phyloP scores from a whole-genome alignment of 768 basidiomycete genomes.

The Boletus rubroflammeus region DNA sequence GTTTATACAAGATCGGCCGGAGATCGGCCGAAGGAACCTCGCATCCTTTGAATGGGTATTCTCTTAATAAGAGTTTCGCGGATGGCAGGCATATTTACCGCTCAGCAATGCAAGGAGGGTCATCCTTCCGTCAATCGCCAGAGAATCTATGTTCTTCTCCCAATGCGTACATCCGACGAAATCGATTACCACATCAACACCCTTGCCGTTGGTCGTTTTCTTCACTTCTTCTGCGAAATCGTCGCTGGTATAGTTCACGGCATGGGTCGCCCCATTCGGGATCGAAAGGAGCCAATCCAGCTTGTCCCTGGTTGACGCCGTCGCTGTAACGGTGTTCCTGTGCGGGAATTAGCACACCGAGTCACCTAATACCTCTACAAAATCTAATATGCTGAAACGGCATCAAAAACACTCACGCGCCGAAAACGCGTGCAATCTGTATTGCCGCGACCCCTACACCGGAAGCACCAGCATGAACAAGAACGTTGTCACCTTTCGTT shows the following conservation, averaged over 20 bases:
- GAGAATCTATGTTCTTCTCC: conserved; percentile 63
- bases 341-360: conserved; percentile 7
- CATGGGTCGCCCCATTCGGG: conserved; percentile 68
- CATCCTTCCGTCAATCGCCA: conserved; percentile 76
- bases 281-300: conserved; percentile 68
- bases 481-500: conserved; percentile 65
- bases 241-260: conserved; percentile 80
- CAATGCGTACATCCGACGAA: conserved; percentile 77
- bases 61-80: conserved; percentile 20
- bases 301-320: conserved; percentile 83
- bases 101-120: conserved; percentile 61
- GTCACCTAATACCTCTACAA: neutral
- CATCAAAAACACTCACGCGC: conserved; percentile 53
- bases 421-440: conserved; percentile 73
- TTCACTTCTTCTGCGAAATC: conserved; percentile 76
- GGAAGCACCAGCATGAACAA: conserved; percentile 89
- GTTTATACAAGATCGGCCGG: conserved; percentile 70
- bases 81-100: conserved; percentile 41
- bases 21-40: conserved; percentile 54
- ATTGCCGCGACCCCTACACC: conserved; percentile 88
- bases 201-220: conserved; percentile 60
- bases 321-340: conserved; percentile 73
- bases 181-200: conserved; percentile 83
- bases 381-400: conserved; percentile 3
- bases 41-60: conserved; percentile 40